phyloP scores from a whole-genome alignment of 306 rosid species.

The Ammopiptanthus mongolicus region DNA sequence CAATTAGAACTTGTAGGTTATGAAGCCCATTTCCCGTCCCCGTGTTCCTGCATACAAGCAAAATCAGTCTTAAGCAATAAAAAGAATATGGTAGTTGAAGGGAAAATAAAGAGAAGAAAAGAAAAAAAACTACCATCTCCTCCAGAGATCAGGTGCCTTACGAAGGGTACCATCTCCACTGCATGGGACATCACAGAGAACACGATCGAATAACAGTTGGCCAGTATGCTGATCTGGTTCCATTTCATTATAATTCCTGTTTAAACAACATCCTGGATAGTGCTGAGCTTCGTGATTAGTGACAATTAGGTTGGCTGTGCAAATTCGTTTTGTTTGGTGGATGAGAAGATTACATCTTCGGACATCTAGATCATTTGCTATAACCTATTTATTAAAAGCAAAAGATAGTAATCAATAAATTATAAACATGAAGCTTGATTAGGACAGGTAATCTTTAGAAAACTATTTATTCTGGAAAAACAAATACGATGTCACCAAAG shows the following conservation, averaged over 20 bases:
- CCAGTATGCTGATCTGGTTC: conserved; percentile 26
- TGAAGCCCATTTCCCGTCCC: conserved; percentile 85
- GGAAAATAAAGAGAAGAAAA: conserved; percentile 1
- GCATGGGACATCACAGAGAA: conserved; percentile 94
- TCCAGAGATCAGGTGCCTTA: conserved; percentile 97
- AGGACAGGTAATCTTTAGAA: neutral
- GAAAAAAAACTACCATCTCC: conserved; percentile 64
- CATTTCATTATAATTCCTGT: conserved; percentile 25
- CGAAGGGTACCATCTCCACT: conserved; percentile 99
- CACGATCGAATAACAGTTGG: conserved; percentile 78
- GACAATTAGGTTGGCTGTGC: conserved; percentile 89
- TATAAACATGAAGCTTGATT: conserved; percentile 16
- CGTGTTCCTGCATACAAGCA: conserved; percentile 56
- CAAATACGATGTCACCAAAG: neutral
- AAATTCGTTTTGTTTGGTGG: conserved; percentile 88
- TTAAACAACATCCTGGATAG: conserved; percentile 74
- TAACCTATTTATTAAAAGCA: conserved; percentile 51
- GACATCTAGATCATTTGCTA: conserved; percentile 94
- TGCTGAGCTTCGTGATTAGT: conserved; percentile 96
- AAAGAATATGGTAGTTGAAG: neutral
- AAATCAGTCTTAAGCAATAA: conserved; percentile 14
- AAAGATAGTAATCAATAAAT: conserved; percentile 6
- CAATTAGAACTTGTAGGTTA: conserved; percentile 77
- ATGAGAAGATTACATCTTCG: conserved; percentile 97
- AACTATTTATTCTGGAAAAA: neutral